Conservation (phyloP, 2,329 filamentous ascomycete genomes). For the Neofusicoccum parvum region DNA sequence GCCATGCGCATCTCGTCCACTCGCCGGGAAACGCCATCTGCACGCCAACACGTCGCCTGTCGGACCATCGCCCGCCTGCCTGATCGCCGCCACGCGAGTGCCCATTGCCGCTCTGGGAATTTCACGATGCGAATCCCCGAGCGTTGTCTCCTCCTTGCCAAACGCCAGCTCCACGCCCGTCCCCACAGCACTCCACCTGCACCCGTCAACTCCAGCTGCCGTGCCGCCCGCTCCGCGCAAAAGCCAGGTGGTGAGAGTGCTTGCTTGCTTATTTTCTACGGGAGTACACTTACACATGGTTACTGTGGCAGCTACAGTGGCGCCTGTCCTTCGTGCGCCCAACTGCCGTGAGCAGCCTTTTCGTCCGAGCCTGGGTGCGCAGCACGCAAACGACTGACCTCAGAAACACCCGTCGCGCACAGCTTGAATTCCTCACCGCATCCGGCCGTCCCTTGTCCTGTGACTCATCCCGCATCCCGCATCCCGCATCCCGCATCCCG, state of each 20-base stretch:
- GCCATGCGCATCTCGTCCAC: background rate
- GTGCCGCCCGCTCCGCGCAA: background rate
- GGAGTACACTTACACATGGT: background rate
- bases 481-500: background rate
- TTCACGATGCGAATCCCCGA: constrained; percentile 1
- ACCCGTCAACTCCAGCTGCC: background rate
- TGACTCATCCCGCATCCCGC: background rate
- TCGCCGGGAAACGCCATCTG: background rate
- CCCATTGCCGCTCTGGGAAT: constrained; percentile 13
- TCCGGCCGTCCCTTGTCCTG: background rate
- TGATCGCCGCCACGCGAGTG: background rate
- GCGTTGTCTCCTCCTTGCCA: background rate
- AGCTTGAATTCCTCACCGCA: constrained; percentile 6
- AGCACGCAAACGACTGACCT: background rate
- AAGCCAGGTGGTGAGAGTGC: background rate
- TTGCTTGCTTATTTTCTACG: background rate
- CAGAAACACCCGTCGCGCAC: background rate
- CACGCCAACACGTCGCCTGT: background rate
- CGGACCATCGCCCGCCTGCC: background rate
- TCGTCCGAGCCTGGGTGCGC: background rate
- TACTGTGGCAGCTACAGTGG: background rate
- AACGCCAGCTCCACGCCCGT: background rate
- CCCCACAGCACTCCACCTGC: background rate
- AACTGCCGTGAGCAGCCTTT: background rate
- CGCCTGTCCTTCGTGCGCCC: background rate